Conservation (phyloP, 768 basidiomycete genomes). For the Paxillus involutus region DNA sequence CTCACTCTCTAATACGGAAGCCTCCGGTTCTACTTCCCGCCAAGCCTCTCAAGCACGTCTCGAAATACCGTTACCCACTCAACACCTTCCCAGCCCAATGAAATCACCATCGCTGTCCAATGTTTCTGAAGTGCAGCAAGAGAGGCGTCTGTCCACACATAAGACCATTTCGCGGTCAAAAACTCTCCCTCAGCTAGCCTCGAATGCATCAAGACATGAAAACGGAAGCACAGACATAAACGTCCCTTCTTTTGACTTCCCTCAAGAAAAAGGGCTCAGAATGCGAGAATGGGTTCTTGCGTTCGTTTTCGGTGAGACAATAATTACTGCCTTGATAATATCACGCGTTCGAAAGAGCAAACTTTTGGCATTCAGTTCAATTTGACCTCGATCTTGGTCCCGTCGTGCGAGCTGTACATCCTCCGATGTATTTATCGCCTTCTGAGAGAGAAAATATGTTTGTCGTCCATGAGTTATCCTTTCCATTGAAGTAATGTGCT, state of each 20-base stretch:
- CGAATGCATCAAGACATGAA: conserved; percentile 26
- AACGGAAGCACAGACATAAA: conserved; percentile 38
- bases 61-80: conserved; percentile 1
- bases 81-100: conserved; percentile 10
- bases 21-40: conserved; percentile 18
- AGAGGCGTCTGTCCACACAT: conserved; percentile 9
- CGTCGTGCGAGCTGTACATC: conserved; percentile 68
- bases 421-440: conserved; percentile 60
- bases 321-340: not conserved
- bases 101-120: conserved; percentile 37
- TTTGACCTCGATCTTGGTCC: conserved; percentile 91
- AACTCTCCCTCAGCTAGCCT: conserved; percentile 44
- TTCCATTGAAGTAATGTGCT: not conserved
- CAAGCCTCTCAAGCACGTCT: conserved; percentile 14
- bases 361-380: conserved; percentile 50
- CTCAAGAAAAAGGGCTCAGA: conserved; percentile 43
- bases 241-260: conserved; percentile 44
- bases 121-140: conserved; percentile 18
- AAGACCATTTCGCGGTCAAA: conserved; percentile 42
- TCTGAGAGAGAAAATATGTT: conserved; percentile 84
- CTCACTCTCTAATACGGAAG: conserved; percentile 23
- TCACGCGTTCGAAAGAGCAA: not conserved
- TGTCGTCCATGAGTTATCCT: not conserved
- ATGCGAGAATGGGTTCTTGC: conserved; percentile 69
- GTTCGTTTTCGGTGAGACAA: conserved; percentile 60